phyloP scores from a whole-genome alignment of 306 rosid species.

The Notholithocarpus densiflorus region DNA sequence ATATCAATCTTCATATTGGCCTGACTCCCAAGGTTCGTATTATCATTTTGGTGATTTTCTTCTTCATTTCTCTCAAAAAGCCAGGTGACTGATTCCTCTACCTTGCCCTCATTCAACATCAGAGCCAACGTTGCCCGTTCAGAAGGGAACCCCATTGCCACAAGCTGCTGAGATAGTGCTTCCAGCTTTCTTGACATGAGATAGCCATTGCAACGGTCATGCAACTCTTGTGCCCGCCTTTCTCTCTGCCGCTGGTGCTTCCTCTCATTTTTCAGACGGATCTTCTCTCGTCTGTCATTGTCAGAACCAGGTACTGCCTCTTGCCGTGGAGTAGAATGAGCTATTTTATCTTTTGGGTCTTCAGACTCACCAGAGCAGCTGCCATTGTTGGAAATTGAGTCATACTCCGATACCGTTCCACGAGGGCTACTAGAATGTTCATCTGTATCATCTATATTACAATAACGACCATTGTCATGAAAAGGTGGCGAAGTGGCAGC shows the following conservation, averaged over 20 bases:
- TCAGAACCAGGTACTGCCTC: constrained; percentile 71
- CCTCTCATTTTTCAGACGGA: constrained; percentile 79
- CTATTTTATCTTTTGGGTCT: constrained; percentile 61
- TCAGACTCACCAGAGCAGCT: constrained; percentile 93
- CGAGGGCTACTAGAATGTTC: constrained; percentile 58
- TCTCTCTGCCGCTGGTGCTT: constrained; percentile 92
- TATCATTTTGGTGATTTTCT: constrained; percentile 31
- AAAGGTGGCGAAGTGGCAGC: constrained; percentile 37
- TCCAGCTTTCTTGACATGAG: constrained; percentile 85
- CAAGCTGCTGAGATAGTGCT: constrained; percentile 67
- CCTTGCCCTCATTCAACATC: constrained; percentile 60
- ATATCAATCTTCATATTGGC: constrained; percentile 73
- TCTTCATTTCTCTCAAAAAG: constrained; percentile 63
- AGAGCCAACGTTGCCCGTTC: constrained; percentile 67
- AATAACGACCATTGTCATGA: constrained; percentile 50
- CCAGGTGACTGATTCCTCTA: constrained; percentile 80
- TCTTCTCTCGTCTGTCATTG: constrained; percentile 74
- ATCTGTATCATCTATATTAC: constrained; percentile 58
- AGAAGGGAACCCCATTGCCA: constrained; percentile 71
- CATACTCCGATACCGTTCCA: constrained; percentile 54
- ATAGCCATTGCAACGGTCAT: constrained; percentile 64
- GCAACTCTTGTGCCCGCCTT: constrained; percentile 82
- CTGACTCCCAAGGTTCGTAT: constrained; percentile 28
- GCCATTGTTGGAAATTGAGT: constrained; percentile 76
- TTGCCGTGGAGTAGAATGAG: constrained; percentile 38